These are phyloP conservation scores for Ambrosia hybrid DNA, from an alignment of 140 eudicot species.

Conservation along the genomic window DNA sequence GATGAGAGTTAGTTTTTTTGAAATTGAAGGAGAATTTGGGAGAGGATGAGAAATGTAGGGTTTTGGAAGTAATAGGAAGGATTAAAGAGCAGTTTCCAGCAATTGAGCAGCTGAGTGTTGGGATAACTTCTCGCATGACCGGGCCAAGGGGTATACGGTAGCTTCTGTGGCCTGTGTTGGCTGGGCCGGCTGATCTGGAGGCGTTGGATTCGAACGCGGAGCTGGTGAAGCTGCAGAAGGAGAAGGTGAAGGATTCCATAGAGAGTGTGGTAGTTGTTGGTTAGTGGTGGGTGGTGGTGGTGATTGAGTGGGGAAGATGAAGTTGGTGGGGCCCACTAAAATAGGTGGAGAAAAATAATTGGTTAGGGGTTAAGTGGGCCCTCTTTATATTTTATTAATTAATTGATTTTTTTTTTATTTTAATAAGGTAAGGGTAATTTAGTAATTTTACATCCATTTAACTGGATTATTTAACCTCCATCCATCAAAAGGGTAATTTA, in stretches of 20 bases:
- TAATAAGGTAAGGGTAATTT: too few relatives aligned
- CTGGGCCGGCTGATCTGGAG: conserved; percentile 53
- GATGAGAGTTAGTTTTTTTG: conserved; percentile 50
- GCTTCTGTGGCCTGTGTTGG: conserved; percentile 55
- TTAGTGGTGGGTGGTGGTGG: too few relatives aligned
- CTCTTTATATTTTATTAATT: too few relatives aligned
- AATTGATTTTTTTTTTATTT: too few relatives aligned
- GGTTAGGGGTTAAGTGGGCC: too few relatives aligned
- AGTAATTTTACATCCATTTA: too few relatives aligned
- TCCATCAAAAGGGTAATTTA: too few relatives aligned
- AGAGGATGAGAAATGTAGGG: conserved; percentile 44
- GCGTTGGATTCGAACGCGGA: conserved; percentile 43
- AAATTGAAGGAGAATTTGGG: conserved; percentile 61
- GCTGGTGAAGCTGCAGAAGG: conserved; percentile 42
- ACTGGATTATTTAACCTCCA: too few relatives aligned
- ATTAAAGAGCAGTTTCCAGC: conserved; percentile 37
- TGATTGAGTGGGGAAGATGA: too few relatives aligned
- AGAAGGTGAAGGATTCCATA: conserved; percentile 48
- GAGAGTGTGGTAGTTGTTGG: conserved; percentile 60
- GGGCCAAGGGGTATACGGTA: conserved; percentile 68
- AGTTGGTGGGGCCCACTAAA: too few relatives aligned
- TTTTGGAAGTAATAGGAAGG: conserved; percentile 51
- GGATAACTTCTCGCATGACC: conserved; percentile 65
- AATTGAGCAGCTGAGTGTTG: conserved; percentile 49
- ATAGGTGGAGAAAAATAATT: too few relatives aligned